These are phyloP conservation scores for Phytophthora uliginosa DNA, from an alignment of 352 stramenopile genomes.

Conservation along the genomic window DNA sequence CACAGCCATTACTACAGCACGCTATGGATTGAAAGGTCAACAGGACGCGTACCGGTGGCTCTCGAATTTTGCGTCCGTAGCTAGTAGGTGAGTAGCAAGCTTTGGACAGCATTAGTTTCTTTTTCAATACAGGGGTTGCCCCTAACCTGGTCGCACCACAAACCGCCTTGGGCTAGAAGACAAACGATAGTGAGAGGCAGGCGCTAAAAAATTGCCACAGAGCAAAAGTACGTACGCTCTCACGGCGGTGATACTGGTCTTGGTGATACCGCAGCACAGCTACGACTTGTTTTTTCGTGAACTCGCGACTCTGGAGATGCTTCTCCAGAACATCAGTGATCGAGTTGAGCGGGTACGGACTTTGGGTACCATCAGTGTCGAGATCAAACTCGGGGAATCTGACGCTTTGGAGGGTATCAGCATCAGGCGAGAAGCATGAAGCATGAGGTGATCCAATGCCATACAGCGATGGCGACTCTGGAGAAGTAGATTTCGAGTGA, in stretches of 20 bases:
- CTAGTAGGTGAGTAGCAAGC: slow-evolving; percentile 45
- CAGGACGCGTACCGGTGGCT: slow-evolving; percentile 45
- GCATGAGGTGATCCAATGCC: slow-evolving; percentile 19
- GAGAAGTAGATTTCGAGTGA: slow-evolving; percentile 17
- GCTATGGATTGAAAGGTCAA: not conserved
- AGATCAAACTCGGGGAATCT: slow-evolving; percentile 30
- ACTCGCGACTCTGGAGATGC: slow-evolving; percentile 61
- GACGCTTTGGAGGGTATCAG: slow-evolving; percentile 26
- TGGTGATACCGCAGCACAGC: slow-evolving; percentile 51
- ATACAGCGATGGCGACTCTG: slow-evolving; percentile 24
- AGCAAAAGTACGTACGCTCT: slow-evolving; percentile 20
- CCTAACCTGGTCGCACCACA: slow-evolving; percentile 15
- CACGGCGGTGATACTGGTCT: slow-evolving; percentile 39
- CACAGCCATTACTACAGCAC: not conserved
- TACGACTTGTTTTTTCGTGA: slow-evolving; percentile 57
- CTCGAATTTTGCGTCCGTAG: slow-evolving; percentile 39
- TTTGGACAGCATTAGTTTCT: slow-evolving; percentile 23
- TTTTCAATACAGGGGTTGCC: not conserved
- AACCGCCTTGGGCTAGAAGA: slow-evolving; percentile 18
- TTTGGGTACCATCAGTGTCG: slow-evolving; percentile 18
- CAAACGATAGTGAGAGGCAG: not conserved
- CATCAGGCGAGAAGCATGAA: slow-evolving; percentile 29
- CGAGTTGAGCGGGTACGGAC: slow-evolving; percentile 46
- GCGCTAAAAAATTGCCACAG: not conserved
- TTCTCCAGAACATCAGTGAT: slow-evolving; percentile 50